These are phyloP conservation scores for Colletotrichum musicola DNA, from an alignment of 2,329 filamentous ascomycete species.

Conservation along the genomic window DNA sequence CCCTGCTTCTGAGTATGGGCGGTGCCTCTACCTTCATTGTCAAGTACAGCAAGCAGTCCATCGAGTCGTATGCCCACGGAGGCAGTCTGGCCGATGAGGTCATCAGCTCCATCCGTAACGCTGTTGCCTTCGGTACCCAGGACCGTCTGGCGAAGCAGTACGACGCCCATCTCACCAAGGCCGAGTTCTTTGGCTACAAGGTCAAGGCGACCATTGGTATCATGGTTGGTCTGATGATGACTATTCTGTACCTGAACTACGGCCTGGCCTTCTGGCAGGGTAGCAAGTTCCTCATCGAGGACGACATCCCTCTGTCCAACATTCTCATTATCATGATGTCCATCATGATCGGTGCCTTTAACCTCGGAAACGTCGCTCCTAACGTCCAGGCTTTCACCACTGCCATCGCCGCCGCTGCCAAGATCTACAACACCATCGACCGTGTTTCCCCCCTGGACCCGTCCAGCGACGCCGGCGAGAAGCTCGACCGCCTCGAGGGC, in stretches of 20 bases:
- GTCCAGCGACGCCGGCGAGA: slow-evolving; percentile 76
- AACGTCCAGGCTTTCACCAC: slow-evolving; percentile 89
- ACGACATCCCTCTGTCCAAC: slow-evolving; percentile 74
- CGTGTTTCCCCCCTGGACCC: slow-evolving; percentile 87
- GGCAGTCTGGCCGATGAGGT: slow-evolving; percentile 95
- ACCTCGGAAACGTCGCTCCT: slow-evolving; percentile 87
- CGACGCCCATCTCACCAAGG: slow-evolving; percentile 78
- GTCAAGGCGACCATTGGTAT: slow-evolving; percentile 78
- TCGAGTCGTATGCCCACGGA: slow-evolving; percentile 84
- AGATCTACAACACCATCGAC: slow-evolving; percentile 96
- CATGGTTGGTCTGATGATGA: slow-evolving; percentile 89
- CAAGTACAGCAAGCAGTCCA: slow-evolving; percentile 82
- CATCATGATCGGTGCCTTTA: slow-evolving; percentile 93
- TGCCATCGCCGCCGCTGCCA: slow-evolving; percentile 84
- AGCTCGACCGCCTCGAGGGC: slow-evolving; percentile 79
- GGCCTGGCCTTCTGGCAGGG: slow-evolving; percentile 92
- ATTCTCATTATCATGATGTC: slow-evolving; percentile 90
- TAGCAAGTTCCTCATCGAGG: slow-evolving; percentile 77
- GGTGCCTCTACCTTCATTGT: slow-evolving; percentile 80
- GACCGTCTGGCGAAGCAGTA: slow-evolving; percentile 91
- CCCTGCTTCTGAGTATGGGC: slow-evolving; percentile 83
- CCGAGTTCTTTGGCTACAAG: slow-evolving; percentile 81
- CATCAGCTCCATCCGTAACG: slow-evolving; percentile 91
- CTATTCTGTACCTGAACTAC: slow-evolving; percentile 87
- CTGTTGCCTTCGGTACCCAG: slow-evolving; percentile 93